Conservation (phyloP, 352 stramenopile species). For the Pythium monospermum region DNA sequence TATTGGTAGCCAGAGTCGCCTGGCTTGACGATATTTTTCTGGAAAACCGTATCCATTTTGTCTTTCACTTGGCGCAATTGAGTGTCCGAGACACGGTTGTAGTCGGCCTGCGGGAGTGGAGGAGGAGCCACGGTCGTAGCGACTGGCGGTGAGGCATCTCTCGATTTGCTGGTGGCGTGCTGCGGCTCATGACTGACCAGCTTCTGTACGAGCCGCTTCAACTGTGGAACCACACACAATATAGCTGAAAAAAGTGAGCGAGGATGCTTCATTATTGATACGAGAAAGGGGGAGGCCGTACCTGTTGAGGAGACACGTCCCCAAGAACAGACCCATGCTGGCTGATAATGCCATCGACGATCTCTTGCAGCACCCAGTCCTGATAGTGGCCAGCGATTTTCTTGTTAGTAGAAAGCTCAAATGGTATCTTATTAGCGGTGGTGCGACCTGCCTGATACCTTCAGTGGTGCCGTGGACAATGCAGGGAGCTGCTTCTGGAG, state of each 20-base stretch:
- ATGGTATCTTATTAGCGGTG: too few species aligned
- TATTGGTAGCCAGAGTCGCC: conserved; percentile 55
- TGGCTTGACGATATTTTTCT: conserved; percentile 52
- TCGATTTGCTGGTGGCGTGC: not conserved
- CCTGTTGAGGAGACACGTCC: conserved; percentile 39
- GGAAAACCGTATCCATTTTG: conserved; percentile 68
- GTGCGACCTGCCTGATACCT: too few species aligned
- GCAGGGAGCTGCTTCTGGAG: conserved; percentile 22
- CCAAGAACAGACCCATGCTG: conserved; percentile 39
- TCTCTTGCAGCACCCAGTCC: conserved; percentile 18
- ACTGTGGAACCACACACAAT: conserved; percentile 21
- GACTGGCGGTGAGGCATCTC: not conserved
- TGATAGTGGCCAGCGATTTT: too few species aligned
- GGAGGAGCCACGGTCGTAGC: too few species aligned
- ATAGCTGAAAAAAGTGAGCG: not conserved
- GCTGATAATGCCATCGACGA: conserved; percentile 36
- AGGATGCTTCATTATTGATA: not conserved
- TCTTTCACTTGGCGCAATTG: conserved; percentile 64
- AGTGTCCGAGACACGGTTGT: conserved; percentile 73
- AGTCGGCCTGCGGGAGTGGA: conserved; percentile 59
- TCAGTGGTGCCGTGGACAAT: conserved; percentile 15
- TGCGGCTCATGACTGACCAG: conserved; percentile 18
- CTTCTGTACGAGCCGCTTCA: conserved; percentile 43
- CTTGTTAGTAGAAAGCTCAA: too few species aligned
- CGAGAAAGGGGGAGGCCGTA: not conserved